These are phyloP conservation scores for Knoxdaviesia capensis DNA, from an alignment of 2,329 filamentous ascomycete species.

Conservation along the genomic window DNA sequence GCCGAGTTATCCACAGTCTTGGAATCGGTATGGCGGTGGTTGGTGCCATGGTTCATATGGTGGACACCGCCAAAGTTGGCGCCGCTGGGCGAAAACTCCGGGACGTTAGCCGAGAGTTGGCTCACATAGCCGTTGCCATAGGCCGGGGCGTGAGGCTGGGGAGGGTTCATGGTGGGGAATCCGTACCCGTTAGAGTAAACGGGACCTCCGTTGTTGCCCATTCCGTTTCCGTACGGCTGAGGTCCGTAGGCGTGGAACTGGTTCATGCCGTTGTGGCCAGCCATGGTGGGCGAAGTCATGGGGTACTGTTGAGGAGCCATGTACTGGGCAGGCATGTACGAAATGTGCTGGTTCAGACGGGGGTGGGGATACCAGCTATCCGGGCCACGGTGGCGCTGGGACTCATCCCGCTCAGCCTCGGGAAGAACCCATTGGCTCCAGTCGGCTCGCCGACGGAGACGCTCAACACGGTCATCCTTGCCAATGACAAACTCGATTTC, in stretches of 20 bases:
- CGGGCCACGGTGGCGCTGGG: constrained; percentile 54
- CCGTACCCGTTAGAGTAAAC: constrained; percentile 10
- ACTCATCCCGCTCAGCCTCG: constrained; percentile 48
- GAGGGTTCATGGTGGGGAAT: neutral
- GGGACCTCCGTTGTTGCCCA: constrained; percentile 8
- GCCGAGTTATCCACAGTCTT: too few relatives aligned
- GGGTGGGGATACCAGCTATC: constrained; percentile 14
- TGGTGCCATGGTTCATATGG: too few relatives aligned
- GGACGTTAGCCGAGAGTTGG: constrained; percentile 18
- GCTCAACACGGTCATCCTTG: constrained; percentile 51
- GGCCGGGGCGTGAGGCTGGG: constrained; percentile 8
- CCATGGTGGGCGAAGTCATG: constrained; percentile 1
- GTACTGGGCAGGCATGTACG: neutral
- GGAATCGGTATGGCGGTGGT: too few relatives aligned
- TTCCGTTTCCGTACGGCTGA: constrained; percentile 12
- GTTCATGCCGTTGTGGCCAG: constrained; percentile 1
- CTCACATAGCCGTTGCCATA: constrained; percentile 15
- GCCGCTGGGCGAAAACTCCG: constrained; percentile 16
- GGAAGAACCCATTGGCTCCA: constrained; percentile 69
- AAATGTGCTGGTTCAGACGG: constrained; percentile 6
- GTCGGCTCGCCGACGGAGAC: constrained; percentile 51
- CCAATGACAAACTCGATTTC: constrained; percentile 59
- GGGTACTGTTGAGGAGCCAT: neutral
- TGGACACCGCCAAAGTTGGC: neutral
- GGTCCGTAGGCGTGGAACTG: constrained; percentile 7